Evolutionary conservation across 1,284 basidiomycete genomes (phyloP).

Genomic region (Trametes sp.): DNA sequence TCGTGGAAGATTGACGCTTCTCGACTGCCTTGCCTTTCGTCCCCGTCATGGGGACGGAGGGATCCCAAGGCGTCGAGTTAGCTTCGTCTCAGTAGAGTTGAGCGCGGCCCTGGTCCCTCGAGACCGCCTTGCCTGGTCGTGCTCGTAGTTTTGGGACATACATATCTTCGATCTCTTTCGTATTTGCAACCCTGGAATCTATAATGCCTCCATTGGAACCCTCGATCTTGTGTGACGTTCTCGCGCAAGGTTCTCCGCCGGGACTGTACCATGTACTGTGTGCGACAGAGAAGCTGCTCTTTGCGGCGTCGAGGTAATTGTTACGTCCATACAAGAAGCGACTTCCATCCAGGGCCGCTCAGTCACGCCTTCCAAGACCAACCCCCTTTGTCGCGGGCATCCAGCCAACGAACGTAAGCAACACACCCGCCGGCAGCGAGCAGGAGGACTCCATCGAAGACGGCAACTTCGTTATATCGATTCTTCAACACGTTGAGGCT

Average conservation of each 20-base stretch:
- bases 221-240: constrained; percentile 17
- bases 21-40: constrained; percentile 30
- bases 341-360: not conserved
- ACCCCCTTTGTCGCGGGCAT: constrained; percentile 50
- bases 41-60: constrained; percentile 46
- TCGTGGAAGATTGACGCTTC: constrained; percentile 40
- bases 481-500: constrained; percentile 35
- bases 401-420: constrained; percentile 52
- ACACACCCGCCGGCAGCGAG: constrained; percentile 49
- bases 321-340: constrained; percentile 17
- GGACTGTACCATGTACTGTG: constrained; percentile 1
- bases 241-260: not conserved
- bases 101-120: constrained; percentile 44
- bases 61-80: constrained; percentile 46
- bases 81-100: constrained; percentile 64
- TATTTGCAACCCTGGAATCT: constrained; percentile 11
- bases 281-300: not conserved
- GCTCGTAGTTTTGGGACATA: constrained; percentile 69
- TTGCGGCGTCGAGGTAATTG: constrained; percentile 10
- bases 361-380: constrained; percentile 51
- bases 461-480: constrained; percentile 49
- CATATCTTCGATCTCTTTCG: constrained; percentile 41
- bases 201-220: constrained; percentile 1
- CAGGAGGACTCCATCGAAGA: constrained; percentile 49
- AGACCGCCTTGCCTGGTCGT: constrained; percentile 40